phyloP scores from a whole-genome alignment of 768 basidiomycete species.

The Mycena indigotica region DNA sequence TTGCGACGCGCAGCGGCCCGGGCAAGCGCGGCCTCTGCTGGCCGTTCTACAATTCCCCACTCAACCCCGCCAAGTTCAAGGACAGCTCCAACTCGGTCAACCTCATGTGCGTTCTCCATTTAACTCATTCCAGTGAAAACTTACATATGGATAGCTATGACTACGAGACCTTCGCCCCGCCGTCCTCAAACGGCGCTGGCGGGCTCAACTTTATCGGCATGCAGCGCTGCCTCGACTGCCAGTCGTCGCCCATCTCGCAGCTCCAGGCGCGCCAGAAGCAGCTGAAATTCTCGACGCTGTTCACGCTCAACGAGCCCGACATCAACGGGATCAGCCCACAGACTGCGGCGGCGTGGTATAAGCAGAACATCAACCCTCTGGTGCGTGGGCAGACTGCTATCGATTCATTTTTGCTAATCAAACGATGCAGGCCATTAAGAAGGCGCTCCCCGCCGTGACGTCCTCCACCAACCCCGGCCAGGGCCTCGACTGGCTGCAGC shows the following conservation, averaged over 20 bases:
- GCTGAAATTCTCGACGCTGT: conserved; percentile 21
- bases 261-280: conserved; percentile 34
- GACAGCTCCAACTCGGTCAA: conserved; percentile 37
- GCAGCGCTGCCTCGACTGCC: conserved; percentile 41
- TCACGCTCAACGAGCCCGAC: conserved; percentile 40
- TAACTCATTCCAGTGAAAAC: not conserved
- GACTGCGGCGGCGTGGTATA: conserved; percentile 40
- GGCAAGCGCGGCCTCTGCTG: conserved; percentile 42
- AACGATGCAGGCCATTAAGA: conserved; percentile 34
- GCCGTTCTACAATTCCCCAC: conserved; percentile 35
- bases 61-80: conserved; percentile 28
- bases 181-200: conserved; percentile 37
- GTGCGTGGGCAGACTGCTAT: conserved; percentile 27
- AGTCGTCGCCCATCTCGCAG: conserved; percentile 36
- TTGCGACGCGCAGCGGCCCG: conserved; percentile 25
- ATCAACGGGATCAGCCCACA: conserved; percentile 30
- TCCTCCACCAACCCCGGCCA: conserved; percentile 34
- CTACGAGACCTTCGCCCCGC: conserved; percentile 38
- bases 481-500: conserved; percentile 37
- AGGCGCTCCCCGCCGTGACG: conserved; percentile 40
- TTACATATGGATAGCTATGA: conserved; percentile 32
- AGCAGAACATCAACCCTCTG: conserved; percentile 36
- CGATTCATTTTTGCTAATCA: not conserved
- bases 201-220: conserved; percentile 42
- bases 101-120: conserved; percentile 17